Evolutionary conservation across 805 yeast genomes (phyloP).

Genomic region (Allodekkera sacchari): DNA sequence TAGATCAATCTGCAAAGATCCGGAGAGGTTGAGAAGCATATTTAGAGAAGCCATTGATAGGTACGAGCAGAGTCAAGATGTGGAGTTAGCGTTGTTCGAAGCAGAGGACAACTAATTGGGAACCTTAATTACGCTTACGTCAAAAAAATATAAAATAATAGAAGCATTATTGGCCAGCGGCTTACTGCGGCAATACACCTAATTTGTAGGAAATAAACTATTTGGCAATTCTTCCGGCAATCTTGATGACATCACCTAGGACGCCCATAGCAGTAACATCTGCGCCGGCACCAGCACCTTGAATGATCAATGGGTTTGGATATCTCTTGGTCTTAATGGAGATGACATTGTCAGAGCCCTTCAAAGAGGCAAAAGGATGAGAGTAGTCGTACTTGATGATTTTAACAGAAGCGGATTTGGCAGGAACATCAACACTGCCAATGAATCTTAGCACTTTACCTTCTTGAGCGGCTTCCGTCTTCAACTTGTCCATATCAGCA

Average conservation of each 20-base stretch:
- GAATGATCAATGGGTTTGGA: constrained; percentile 85
- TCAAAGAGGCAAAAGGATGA: constrained; percentile 92
- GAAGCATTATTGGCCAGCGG: not conserved
- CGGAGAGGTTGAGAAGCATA: constrained; percentile 36
- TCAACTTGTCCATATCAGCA: constrained; percentile 64
- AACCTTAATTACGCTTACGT: not conserved
- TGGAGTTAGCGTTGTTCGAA: constrained; percentile 19
- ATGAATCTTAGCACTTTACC: constrained; percentile 89
- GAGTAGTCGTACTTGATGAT: constrained; percentile 78
- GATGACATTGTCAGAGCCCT: constrained; percentile 94
- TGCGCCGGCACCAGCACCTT: constrained; percentile 94
- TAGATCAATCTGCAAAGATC: constrained; percentile 50
- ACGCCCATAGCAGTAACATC: constrained; percentile 74
- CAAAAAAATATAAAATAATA: not conserved
- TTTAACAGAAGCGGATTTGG: constrained; percentile 71
- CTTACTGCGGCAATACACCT: not conserved
- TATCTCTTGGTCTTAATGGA: constrained; percentile 89
- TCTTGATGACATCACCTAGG: constrained; percentile 84
- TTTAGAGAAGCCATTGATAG: constrained; percentile 51
- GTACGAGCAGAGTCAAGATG: constrained; percentile 31
- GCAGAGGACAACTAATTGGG: not conserved
- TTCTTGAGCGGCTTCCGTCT: constrained; percentile 73
- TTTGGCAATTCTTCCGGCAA: constrained; percentile 73
- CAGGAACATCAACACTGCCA: constrained; percentile 76
- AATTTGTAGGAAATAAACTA: constrained; percentile 9